A percentile compares a stretch with the other conserved stretches of the same genome.
Conservation (phyloP, 2,329 filamentous ascomycete genomes). For the Pseudodiploospora longispora region DNA sequence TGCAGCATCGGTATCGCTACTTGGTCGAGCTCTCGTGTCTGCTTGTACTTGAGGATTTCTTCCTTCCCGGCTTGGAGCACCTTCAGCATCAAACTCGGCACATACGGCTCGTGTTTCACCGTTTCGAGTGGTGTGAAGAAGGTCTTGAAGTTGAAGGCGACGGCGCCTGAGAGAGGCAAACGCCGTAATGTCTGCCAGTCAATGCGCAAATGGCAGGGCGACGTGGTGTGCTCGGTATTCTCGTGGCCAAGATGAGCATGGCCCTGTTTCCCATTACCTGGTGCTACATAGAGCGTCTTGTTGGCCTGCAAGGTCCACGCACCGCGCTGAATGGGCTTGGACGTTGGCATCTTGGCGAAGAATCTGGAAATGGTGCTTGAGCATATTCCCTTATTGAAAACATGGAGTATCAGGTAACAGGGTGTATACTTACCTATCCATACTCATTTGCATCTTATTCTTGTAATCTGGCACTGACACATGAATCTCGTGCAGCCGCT, state of each 20-base stretch:
- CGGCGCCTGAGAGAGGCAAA: constrained; percentile 63
- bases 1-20: constrained; percentile 58
- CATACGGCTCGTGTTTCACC: constrained; percentile 62
- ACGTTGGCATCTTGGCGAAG: constrained; percentile 68
- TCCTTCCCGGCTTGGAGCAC: constrained; percentile 59
- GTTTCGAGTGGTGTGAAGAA: constrained; percentile 68
- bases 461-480: constrained; percentile 71
- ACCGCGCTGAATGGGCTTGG: constrained; percentile 71
- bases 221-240: constrained; percentile 26
- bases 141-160: constrained; percentile 86
- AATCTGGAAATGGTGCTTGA: constrained; percentile 41
- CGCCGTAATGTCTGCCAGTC: constrained; percentile 85
- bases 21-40: constrained; percentile 72
- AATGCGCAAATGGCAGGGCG: constrained; percentile 55
- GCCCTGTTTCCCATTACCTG: constrained; percentile 42
- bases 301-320: constrained; percentile 79
- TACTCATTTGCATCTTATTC: constrained; percentile 79
- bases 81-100: constrained; percentile 62
- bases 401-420: not conserved
- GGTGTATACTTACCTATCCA: constrained; percentile 57
- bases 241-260: constrained; percentile 33
- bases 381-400: too few species aligned
- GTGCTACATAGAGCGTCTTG: constrained; percentile 65
- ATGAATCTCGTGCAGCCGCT: constrained; percentile 65
- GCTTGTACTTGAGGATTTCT: constrained; percentile 70